These are phyloP conservation scores for Phytophthora podocarpi DNA, from an alignment of 352 stramenopile species.

Conservation along the genomic window DNA sequence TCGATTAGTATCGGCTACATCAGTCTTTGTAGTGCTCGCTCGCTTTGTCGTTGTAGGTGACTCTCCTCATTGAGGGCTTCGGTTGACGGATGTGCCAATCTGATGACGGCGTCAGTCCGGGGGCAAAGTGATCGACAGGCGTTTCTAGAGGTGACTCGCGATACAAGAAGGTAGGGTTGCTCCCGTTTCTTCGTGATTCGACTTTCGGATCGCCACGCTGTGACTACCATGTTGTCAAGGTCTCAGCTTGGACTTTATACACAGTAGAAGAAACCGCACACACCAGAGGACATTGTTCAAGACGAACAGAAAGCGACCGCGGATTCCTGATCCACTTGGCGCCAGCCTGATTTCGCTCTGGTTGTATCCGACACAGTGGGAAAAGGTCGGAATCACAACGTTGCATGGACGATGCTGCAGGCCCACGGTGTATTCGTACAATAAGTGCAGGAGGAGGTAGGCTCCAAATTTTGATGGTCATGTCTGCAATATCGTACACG, in stretches of 20 bases:
- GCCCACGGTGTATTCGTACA: not conserved
- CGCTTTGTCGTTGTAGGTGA: not conserved
- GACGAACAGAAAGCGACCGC: not conserved
- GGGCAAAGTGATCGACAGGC: not conserved
- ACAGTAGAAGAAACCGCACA: not conserved
- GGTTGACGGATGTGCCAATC: not conserved
- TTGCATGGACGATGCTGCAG: not conserved
- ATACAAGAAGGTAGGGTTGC: conserved; percentile 7
- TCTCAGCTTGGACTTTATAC: conserved; percentile 4
- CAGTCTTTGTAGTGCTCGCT: not conserved
- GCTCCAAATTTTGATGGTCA: not conserved
- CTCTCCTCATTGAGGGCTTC: not conserved
- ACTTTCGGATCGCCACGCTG: not conserved
- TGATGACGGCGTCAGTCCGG: not conserved
- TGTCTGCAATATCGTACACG: not conserved
- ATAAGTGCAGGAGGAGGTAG: not conserved
- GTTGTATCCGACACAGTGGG: not conserved
- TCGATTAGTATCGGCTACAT: no score
- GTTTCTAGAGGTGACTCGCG: not conserved
- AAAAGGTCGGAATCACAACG: conserved; percentile 1
- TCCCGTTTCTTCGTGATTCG: not conserved
- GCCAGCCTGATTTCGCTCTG: not conserved
- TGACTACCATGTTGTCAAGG: conserved; percentile 1
- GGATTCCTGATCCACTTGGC: not conserved
- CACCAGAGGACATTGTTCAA: conserved; percentile 7